phyloP scores from a whole-genome alignment of 345 rosid genomes.

The Eucalyptus coolabah region DNA sequence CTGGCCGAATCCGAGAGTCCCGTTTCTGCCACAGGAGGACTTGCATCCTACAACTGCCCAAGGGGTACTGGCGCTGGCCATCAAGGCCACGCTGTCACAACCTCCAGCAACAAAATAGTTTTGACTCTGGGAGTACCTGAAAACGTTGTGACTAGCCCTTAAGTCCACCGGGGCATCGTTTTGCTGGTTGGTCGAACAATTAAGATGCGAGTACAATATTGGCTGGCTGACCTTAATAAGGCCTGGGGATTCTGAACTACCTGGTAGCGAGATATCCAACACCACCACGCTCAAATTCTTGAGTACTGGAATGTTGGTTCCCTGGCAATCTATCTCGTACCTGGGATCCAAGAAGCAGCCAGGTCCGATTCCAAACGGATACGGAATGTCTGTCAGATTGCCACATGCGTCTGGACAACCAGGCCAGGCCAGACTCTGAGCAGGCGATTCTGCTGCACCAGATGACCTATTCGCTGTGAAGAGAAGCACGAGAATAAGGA shows the following conservation, averaged over 20 bases:
- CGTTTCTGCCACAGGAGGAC: neutral
- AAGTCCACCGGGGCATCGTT: neutral
- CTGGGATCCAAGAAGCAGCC: neutral
- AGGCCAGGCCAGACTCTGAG: neutral
- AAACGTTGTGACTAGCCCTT: neutral
- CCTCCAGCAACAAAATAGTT: neutral
- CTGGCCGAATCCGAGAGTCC: neutral
- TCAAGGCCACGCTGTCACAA: neutral
- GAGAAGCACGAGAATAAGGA: neutral
- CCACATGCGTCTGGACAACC: neutral
- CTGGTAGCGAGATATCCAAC: neutral
- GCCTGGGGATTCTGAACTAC: neutral
- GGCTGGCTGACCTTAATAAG: neutral
- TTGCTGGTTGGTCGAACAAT: neutral
- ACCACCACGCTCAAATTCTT: neutral
- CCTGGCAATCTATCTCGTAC: neutral
- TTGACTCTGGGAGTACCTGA: neutral
- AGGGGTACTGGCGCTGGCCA: neutral
- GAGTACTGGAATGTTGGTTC: neutral
- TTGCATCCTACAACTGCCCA: neutral
- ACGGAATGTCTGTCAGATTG: neutral
- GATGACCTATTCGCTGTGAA: neutral
- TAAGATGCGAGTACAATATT: neutral
- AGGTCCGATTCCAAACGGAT: neutral
- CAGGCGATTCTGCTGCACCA: neutral